phyloP scores from a whole-genome alignment of 495 filamentous ascomycete species.

The Aspergillus saccharolyticus region DNA sequence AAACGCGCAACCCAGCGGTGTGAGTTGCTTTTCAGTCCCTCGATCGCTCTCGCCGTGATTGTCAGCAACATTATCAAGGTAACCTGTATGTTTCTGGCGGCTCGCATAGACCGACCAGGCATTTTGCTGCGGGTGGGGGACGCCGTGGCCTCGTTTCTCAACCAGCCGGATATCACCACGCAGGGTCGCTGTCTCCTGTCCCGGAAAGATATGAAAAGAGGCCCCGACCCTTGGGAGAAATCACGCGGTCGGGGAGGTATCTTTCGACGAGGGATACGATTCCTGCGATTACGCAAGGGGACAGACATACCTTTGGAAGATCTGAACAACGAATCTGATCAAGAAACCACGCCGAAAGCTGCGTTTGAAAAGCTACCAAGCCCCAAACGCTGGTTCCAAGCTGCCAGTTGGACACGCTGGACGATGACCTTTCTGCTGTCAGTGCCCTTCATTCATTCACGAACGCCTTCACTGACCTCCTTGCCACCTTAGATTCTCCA shows the following conservation, averaged over 20 bases:
- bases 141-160: slow-evolving; percentile 25
- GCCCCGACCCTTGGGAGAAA: slow-evolving; percentile 4
- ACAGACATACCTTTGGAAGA: not conserved
- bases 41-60: slow-evolving; percentile 9
- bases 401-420: not conserved
- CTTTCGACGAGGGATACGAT: not conserved
- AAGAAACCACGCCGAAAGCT: not conserved
- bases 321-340: too few relatives aligned
- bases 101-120: not conserved
- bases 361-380: not conserved
- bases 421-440: not conserved
- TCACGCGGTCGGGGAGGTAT: not conserved
- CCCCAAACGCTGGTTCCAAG: not conserved
- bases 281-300: not conserved
- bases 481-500: not conserved
- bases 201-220: slow-evolving; percentile 8
- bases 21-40: slow-evolving; percentile 7
- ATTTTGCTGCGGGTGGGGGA: slow-evolving; percentile 22
- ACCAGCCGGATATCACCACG: slow-evolving; percentile 18
- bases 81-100: slow-evolving; percentile 8
- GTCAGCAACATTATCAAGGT: slow-evolving; percentile 15
- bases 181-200: slow-evolving; percentile 17
- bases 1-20: not conserved
- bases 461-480: not conserved
- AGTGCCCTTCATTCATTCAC: not conserved